A percentile compares a stretch with the other conserved stretches of the same genome.
These are phyloP conservation scores for Yarrowia phangngaensis DNA, from an alignment of 805 yeast species.

Conservation along the genomic window DNA sequence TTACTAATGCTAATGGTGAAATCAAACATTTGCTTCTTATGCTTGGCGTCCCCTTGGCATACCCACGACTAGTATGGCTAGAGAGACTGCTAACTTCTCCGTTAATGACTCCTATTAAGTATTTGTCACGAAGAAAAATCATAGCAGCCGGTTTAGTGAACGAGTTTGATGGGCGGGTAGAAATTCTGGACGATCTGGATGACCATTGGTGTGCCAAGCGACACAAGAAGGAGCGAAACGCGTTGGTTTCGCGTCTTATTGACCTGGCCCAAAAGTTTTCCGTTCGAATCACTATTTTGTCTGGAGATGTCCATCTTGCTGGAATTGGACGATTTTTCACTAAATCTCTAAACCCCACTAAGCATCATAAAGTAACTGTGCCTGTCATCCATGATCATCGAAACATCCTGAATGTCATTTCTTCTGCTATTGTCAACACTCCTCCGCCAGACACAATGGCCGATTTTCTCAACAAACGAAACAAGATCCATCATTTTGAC, in stretches of 20 bases:
- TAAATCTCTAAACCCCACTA: constrained; percentile 52
- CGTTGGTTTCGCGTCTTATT: constrained; percentile 56
- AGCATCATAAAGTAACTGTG: constrained; percentile 49
- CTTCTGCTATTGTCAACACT: constrained; percentile 86
- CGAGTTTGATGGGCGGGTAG: constrained; percentile 88
- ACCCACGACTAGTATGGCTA: constrained; percentile 89
- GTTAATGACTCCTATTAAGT: constrained; percentile 60
- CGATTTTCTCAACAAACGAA: constrained; percentile 59
- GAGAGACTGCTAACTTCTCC: constrained; percentile 62
- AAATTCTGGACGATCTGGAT: constrained; percentile 84
- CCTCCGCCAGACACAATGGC: constrained; percentile 94
- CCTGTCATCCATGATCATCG: constrained; percentile 37
- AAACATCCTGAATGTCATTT: constrained; percentile 74
- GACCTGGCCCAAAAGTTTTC: constrained; percentile 61
- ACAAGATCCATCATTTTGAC: constrained; percentile 65
- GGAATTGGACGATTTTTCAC: constrained; percentile 75
- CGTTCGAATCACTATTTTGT: constrained; percentile 73
- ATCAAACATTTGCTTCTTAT: constrained; percentile 74
- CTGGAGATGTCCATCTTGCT: constrained; percentile 93
- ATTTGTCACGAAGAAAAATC: constrained; percentile 44
- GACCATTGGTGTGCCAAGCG: constrained; percentile 94
- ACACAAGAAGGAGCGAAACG: constrained; percentile 83
- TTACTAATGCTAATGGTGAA: constrained; percentile 48
- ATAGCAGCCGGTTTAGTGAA: constrained; percentile 72
- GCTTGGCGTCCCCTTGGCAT: constrained; percentile 92